Evolutionary conservation across 1,284 basidiomycete species (phyloP).

Genomic region (Schizopora paradoxa): DNA sequence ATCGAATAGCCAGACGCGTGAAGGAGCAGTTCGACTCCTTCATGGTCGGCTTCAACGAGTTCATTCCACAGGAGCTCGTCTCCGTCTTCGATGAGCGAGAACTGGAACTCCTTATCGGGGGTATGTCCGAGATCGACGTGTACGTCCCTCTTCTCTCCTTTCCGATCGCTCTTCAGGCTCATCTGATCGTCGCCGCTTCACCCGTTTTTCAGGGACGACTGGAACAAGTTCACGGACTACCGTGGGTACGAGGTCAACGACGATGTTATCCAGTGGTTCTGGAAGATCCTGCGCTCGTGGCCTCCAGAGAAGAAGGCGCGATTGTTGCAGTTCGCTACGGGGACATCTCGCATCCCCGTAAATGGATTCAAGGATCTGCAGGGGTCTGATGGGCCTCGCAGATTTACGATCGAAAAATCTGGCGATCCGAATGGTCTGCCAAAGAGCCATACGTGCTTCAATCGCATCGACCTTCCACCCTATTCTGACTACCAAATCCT

Average conservation of each 20-base stretch:
- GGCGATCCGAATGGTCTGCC: slow-evolving; percentile 83
- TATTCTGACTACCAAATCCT: slow-evolving; percentile 81
- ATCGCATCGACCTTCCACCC: slow-evolving; percentile 79
- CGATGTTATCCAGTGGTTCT: slow-evolving; percentile 96
- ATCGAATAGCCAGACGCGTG: slow-evolving; percentile 87
- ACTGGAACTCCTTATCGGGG: slow-evolving; percentile 87
- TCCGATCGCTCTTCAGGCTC: slow-evolving; percentile 3
- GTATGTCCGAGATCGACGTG: slow-evolving; percentile 95
- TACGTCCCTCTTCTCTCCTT: slow-evolving; percentile 36
- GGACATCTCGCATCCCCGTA: slow-evolving; percentile 87
- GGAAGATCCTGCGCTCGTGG: slow-evolving; percentile 91
- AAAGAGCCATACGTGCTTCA: slow-evolving; percentile 85
- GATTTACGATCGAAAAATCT: slow-evolving; percentile 89
- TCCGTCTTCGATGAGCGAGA: slow-evolving; percentile 96
- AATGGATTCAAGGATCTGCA: slow-evolving; percentile 59
- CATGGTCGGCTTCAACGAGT: slow-evolving; percentile 91
- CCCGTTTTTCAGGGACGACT: slow-evolving; percentile 49
- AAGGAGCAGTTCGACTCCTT: slow-evolving; percentile 96
- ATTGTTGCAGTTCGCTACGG: slow-evolving; percentile 87
- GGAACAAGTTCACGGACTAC: slow-evolving; percentile 75
- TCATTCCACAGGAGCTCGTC: slow-evolving; percentile 90
- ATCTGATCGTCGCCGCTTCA: slow-evolving; percentile 4
- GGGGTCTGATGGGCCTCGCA: slow-evolving; percentile 85
- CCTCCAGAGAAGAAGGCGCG: slow-evolving; percentile 90
- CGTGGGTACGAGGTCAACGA: slow-evolving; percentile 71